Conservation (phyloP, 805 yeast species). For the Yarrowia osloensis region DNA sequence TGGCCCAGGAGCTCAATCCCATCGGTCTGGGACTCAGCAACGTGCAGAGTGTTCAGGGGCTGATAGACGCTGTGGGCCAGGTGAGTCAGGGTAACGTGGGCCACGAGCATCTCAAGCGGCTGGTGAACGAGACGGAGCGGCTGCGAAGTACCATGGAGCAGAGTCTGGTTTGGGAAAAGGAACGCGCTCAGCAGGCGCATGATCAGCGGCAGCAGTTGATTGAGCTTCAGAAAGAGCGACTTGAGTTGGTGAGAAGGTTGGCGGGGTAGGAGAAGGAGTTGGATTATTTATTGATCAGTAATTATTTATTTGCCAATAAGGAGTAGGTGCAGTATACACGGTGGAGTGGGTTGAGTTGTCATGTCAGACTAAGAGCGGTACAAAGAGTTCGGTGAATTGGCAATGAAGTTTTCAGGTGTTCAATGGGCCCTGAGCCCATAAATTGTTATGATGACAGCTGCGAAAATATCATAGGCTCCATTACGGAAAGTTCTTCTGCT, state of each 20-base stretch:
- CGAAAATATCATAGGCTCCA: too few relatives aligned
- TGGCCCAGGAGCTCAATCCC: conserved; percentile 17
- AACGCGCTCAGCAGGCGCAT: conserved; percentile 22
- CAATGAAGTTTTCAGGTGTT: too few relatives aligned
- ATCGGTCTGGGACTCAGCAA: background rate
- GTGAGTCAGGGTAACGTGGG: conserved; percentile 7
- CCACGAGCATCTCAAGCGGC: conserved; percentile 1
- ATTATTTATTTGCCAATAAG: conserved; percentile 6
- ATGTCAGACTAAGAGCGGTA: too few relatives aligned
- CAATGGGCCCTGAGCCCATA: too few relatives aligned
- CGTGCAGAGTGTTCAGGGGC: conserved; percentile 5
- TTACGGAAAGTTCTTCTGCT: too few relatives aligned
- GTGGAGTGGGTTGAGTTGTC: too few relatives aligned
- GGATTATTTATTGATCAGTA: conserved; percentile 7
- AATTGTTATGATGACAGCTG: too few relatives aligned
- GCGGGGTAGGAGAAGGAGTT: background rate
- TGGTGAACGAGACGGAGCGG: background rate
- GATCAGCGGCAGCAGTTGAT: background rate
- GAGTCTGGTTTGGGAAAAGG: conserved; percentile 24
- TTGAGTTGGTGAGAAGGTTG: conserved; percentile 9
- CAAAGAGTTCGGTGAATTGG: too few relatives aligned
- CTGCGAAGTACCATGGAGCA: background rate
- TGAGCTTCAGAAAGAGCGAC: conserved; percentile 9
- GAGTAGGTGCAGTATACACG: too few relatives aligned
- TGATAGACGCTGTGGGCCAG: conserved; percentile 11